Evolutionary conservation across 108 stramenopile species (phyloP).

Genomic region (Nitzschia sp.): DNA sequence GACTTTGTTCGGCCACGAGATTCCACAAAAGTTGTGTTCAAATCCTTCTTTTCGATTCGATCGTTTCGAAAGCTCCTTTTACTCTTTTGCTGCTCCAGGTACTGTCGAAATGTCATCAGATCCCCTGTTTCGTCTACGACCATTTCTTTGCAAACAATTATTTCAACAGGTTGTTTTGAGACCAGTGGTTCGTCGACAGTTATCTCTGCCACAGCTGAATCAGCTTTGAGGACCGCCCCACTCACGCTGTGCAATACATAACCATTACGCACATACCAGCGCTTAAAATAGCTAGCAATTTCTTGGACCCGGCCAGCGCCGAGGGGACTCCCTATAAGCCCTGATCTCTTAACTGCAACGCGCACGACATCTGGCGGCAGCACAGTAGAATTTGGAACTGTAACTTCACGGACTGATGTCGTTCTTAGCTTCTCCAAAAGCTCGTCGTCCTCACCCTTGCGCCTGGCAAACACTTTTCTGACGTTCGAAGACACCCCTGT

Average conservation of each 20-base stretch:
- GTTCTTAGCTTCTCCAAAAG: conserved; percentile 40
- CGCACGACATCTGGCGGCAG: conserved; percentile 65
- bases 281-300: conserved; percentile 58
- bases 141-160: conserved; percentile 73
- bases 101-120: conserved; percentile 47
- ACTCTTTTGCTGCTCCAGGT: conserved; percentile 27
- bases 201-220: conserved; percentile 45
- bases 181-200: conserved; percentile 48
- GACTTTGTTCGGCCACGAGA: conserved; percentile 70
- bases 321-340: conserved; percentile 65
- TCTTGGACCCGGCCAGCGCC: conserved; percentile 62
- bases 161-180: conserved; percentile 49
- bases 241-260: conserved; percentile 80
- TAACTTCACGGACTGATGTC: conserved; percentile 39
- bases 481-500: conserved; percentile 6
- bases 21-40: conserved; percentile 61
- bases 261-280: conserved; percentile 70
- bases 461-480: conserved; percentile 5
- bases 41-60: conserved; percentile 13
- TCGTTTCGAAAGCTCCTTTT: conserved; percentile 23
- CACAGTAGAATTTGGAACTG: conserved; percentile 60
- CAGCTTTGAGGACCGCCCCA: conserved; percentile 61
- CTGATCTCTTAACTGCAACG: conserved; percentile 59
- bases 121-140: conserved; percentile 54
- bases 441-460: conserved; percentile 23